Base-by-base conservation (phyloP, 176 grass and related monocot genomes). In the Rhynchospora tenuis region DNA sequence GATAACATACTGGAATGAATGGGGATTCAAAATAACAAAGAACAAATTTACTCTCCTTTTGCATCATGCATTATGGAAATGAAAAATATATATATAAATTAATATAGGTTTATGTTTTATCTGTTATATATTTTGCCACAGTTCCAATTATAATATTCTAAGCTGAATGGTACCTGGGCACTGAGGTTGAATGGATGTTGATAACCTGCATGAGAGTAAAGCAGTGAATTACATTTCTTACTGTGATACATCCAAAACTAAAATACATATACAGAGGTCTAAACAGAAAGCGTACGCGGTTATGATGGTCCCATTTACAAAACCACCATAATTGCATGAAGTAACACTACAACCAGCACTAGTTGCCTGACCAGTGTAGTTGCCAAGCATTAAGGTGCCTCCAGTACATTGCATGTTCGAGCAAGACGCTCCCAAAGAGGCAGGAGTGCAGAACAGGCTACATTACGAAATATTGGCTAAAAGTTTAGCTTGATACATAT, bases 381-480 rank as follows among this genome's bases (percentile, higher is more conserved):
- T 88, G 78, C 94, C 94, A 50, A 94, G 87, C 86, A 91, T 77
- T 75, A 97, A 80, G 86, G 51, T 94, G 83, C 90, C 94, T 71
- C 84, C 88, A 76, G 71, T 57, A 86, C 94, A 97, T 89, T 94
- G 94, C 92, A 97, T 94, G 86, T 75, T 97, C 1, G 92, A 91
- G 81, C 94, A 97, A 71, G 86, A 73, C 74, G 90, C 90, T 31
- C 90, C 90, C 55, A 92, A 8, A 19, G 94, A 89, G 68, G 92
- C 94, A 56, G 94, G 94, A 44, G 88, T 84, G 81, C 94, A 97
- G 85, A 92, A 97, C 82, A 97, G 42, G 31, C 94, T 97, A 87
- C 54, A 65, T 28, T 45, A 17, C 19, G 8, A 27, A 86, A 9
- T 65, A 6, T 1, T 38, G 48, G 48, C 11, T 51, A 51, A 77